Base-by-base conservation (phyloP, 2,329 filamentous ascomycete species). In the Dichotomopilus funicola region DNA sequence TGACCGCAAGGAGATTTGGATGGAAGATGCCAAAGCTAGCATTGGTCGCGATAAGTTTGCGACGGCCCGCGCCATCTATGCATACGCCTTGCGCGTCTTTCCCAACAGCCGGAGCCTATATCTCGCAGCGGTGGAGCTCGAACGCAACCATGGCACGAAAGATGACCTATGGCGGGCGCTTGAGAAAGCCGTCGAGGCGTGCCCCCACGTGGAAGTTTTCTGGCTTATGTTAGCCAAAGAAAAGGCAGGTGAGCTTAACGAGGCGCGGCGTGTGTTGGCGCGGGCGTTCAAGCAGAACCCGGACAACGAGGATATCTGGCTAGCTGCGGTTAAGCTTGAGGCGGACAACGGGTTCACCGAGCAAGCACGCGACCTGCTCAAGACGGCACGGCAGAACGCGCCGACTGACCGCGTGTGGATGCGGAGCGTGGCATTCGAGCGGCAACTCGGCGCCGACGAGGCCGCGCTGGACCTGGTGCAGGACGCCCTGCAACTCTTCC, bases 161-260 rank as follows among this genome's bases (percentile, higher is more conserved):
- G 89, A 95, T 59, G 85, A 87, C 12, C 75, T 97, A 2, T 91
- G 89, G 79, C 83, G 88, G 60, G 80, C 96, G 0, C 80, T 99
- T 4, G 91, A 96, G 70, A 95, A 95, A 69, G 91, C 91, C 0
- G 91, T 96, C 36, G 92, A 95, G 67, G 90, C 91, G 6, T 96
- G 92, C 64, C 92, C 94, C 1, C 87, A 89, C 61, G 91, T 87
- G 63, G 91, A 96, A 70, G 87, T 91, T 19, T 75, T 99, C 19
- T 99, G 94, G 94, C 87, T 99, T 79, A 88, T 95, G 77, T 85
- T 96, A 52, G 94, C 92, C 38, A 89, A 92, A 71, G 94, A 97
- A 74, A 95, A 94, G 66, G 83, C 87, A 2, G 91, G 91, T 49
- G 87, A 95, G 65, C 85, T 95, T 45, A 87, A 96, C 67, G 89